Conservation (phyloP, 805 yeast species). For the Babjeviella inositovora region DNA sequence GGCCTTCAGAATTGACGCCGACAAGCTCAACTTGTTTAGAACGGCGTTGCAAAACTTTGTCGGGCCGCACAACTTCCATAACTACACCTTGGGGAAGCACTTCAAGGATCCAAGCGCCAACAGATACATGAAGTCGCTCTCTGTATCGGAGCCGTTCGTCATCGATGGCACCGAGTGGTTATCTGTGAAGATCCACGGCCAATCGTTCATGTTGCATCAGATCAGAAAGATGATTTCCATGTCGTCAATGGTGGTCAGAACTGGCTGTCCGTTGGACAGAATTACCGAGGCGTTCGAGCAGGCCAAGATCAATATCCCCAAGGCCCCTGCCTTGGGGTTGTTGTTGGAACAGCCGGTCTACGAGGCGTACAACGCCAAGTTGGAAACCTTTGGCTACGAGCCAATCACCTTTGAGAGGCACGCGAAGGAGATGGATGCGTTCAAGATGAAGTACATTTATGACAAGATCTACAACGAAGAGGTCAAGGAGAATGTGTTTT, state of each 20-base stretch:
- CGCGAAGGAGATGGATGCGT: slow-evolving; percentile 59
- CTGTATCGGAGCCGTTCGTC: slow-evolving; percentile 77
- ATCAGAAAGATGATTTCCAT: slow-evolving; percentile 95
- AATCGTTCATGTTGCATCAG: slow-evolving; percentile 95
- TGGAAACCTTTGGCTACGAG: slow-evolving; percentile 65
- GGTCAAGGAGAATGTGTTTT: slow-evolving; percentile 70
- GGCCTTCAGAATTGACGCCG: slow-evolving; percentile 45
- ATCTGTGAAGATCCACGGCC: slow-evolving; percentile 92
- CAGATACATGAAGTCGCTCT: slow-evolving; percentile 66
- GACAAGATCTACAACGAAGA: slow-evolving; percentile 90
- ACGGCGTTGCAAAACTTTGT: slow-evolving; percentile 56
- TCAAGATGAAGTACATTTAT: slow-evolving; percentile 79
- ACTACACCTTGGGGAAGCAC: slow-evolving; percentile 69
- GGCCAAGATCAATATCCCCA: slow-evolving; percentile 76
- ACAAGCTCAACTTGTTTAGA: slow-evolving; percentile 47
- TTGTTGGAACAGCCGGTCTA: slow-evolving; percentile 85
- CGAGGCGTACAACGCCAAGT: slow-evolving; percentile 62
- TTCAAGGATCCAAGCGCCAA: slow-evolving; percentile 76
- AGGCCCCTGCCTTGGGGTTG: slow-evolving; percentile 93
- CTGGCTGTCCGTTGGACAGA: slow-evolving; percentile 69
- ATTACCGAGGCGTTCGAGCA: slow-evolving; percentile 65
- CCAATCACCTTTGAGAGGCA: slow-evolving; percentile 53
- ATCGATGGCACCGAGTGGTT: slow-evolving; percentile 94
- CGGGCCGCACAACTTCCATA: slow-evolving; percentile 88
- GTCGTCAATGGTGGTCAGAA: slow-evolving; percentile 76